Percentiles rank a stretch among this genome's conserved stretches.
Evolutionary conservation across 2,329 filamentous ascomycete genomes (phyloP).

Genomic region (Colletotrichum falcatum): DNA sequence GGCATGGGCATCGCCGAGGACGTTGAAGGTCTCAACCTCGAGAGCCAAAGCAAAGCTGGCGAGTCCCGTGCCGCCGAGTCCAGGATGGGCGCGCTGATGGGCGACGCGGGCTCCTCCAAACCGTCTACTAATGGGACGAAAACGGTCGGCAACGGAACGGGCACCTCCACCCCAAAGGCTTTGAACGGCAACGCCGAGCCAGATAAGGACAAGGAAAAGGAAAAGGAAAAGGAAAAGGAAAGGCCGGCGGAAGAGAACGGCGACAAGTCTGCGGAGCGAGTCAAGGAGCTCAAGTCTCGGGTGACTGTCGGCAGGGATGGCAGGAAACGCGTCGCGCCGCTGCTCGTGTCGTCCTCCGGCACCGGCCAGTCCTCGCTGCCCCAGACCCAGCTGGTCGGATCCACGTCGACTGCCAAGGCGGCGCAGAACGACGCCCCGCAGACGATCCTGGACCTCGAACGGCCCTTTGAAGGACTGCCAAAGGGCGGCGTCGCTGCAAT

Average conservation of each 20-base stretch:
- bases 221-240: constrained; percentile 48
- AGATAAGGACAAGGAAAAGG: constrained; percentile 47
- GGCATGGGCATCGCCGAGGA: constrained; percentile 93
- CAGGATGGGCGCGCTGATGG: constrained; percentile 98
- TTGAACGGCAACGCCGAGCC: constrained; percentile 55
- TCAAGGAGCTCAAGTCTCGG: constrained; percentile 81
- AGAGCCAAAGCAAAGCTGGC: constrained; percentile 91
- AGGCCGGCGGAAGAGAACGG: constrained; percentile 59
- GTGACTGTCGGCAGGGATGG: constrained; percentile 97
- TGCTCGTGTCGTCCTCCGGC: constrained; percentile 90
- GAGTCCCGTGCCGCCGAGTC: constrained; percentile 92
- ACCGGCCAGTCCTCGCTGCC: constrained; percentile 89
- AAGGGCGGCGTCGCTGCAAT: constrained; percentile 88
- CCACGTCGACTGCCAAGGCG: constrained; percentile 69
- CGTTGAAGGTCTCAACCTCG: constrained; percentile 86
- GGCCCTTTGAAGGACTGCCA: constrained; percentile 92
- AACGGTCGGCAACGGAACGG: constrained; percentile 47
- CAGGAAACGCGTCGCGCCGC: constrained; percentile 92
- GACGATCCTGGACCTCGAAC: constrained; percentile 88
- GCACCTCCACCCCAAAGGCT: constrained; percentile 52
- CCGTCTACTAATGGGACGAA: constrained; percentile 66
- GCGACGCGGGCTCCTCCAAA: constrained; percentile 74
- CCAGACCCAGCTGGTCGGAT: constrained; percentile 87
- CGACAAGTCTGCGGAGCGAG: constrained; percentile 66
- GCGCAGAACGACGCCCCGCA: constrained; percentile 80